Percentiles rank a stretch among this genome's conserved stretches.
These are phyloP conservation scores for Melocanna baccifera DNA, from an alignment of 176 grass and related monocot species.

Conservation along the genomic window DNA sequence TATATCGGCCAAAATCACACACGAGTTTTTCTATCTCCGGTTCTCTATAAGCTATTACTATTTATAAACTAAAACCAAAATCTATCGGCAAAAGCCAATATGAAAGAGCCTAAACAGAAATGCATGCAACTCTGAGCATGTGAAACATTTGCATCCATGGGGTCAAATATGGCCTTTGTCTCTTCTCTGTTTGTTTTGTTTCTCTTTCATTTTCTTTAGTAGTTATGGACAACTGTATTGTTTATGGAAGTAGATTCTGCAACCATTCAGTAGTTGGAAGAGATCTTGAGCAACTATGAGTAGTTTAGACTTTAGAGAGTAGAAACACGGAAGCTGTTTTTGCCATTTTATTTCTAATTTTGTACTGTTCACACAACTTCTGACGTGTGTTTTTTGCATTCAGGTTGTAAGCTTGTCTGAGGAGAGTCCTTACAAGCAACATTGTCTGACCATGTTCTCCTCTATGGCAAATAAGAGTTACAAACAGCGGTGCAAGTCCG, in stretches of 20 bases:
- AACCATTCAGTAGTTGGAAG: conserved; percentile 9
- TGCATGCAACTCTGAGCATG: neutral
- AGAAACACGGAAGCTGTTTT: neutral
- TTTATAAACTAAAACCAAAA: no score
- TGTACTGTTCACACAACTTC: neutral
- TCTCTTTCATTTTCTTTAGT: neutral
- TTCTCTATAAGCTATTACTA: no score
- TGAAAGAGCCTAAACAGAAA: neutral
- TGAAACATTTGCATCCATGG: conserved; percentile 11
- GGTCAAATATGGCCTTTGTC: neutral
- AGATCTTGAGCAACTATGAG: conserved; percentile 1
- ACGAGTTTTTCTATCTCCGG: no score
- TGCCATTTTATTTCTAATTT: conserved; percentile 4
- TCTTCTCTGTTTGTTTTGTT: neutral
- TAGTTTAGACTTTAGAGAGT: conserved; percentile 2
- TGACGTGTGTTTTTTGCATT: conserved; percentile 18
- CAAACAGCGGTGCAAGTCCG: conserved; percentile 2
- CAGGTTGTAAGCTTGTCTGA: conserved; percentile 28
- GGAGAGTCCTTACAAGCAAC: conserved; percentile 18
- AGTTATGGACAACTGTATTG: conserved; percentile 10
- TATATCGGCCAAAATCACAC: no score
- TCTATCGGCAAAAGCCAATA: no score
- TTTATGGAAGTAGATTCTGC: neutral
- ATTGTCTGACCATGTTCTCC: conserved; percentile 35
- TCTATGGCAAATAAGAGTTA: conserved; percentile 63